Evolutionary conservation across 495 filamentous ascomycete genomes (phyloP), one percentile per base, ranked within the genome.

Genomic region (Clohesyomyces aquaticus): DNA sequence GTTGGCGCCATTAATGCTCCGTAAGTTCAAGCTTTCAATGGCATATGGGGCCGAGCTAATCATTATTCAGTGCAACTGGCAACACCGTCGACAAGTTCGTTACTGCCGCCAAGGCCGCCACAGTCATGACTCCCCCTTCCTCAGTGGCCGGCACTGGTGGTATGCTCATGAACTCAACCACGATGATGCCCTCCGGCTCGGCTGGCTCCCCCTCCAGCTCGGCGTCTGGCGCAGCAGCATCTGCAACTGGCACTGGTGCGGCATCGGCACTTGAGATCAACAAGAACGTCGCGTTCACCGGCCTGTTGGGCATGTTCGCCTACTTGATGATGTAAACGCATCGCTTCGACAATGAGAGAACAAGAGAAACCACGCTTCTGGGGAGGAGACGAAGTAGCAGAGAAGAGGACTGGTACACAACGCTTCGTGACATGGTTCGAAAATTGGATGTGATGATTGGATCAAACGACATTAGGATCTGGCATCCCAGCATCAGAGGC

Each of bases 1-100:
- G 76, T 80, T n/a, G 77, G 78, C 56, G 74, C 77, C 16, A 77
- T 83, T 22, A 84, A 83, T 64, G 65, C 32, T 49, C 43, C 77
- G 68, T 72, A 66, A 54, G 71, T 55, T 23, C 12, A 27, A 46
- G n/a, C 23, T 21, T 11, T n/a, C 26, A 12, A 3, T 11, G n/a
- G 38, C 45, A 4, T 48, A n/a, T 61, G 11, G 23, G 2, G 27
- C 29, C 22, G 38, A 50, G 29, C 61, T 59, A 59, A 58, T 16
- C 26, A 4, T 6, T 55, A 10, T 21, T 2, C 19, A 61, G 49
- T 43, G 27, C 46, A 14, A 61, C 50, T 45, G 57, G 48, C 25
- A 67, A 67, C 50, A 69, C 66, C 4, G 19, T 65, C 47, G 58
- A 52, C 0, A 41, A 12, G 4, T 69, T 56, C 35, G 41, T 23